phyloP scores from a whole-genome alignment of 371 early-diverging fungal genomes.

The Mucor saturninus region DNA sequence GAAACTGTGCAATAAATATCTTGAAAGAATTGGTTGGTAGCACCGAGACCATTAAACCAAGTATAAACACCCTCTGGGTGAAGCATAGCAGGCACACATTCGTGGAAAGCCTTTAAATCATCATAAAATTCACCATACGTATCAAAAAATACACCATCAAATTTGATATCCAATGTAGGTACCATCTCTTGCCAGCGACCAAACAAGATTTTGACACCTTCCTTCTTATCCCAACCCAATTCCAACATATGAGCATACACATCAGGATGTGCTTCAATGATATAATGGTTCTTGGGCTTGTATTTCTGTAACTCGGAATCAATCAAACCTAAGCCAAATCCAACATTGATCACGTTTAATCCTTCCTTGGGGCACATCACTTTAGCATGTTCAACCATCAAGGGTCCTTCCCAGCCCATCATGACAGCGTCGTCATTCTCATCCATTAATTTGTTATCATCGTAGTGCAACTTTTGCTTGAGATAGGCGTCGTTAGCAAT shows the following conservation, averaged over 20 bases:
- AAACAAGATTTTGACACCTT: constrained; percentile 84
- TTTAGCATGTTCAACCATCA: constrained; percentile 90
- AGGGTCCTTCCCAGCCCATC: constrained; percentile 98
- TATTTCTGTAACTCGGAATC: constrained; percentile 82
- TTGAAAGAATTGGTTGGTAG: constrained; percentile 93
- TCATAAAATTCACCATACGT: constrained; percentile 94
- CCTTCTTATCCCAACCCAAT: constrained; percentile 85
- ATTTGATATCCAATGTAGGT: constrained; percentile 68
- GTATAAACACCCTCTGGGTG: constrained; percentile 83
- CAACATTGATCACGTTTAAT: constrained; percentile 77
- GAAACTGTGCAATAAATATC: constrained; percentile 91
- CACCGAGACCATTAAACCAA: constrained; percentile 95
- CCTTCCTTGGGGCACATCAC: constrained; percentile 76
- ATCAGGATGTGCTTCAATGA: constrained; percentile 97
- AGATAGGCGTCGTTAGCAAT: constrained; percentile 82
- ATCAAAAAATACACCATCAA: constrained; percentile 93
- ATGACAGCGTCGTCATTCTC: constrained; percentile 91
- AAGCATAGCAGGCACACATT: constrained; percentile 79
- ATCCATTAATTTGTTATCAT: constrained; percentile 81
- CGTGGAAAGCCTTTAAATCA: constrained; percentile 87
- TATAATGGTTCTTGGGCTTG: constrained; percentile 78
- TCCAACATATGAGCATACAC: constrained; percentile 88
- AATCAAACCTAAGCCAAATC: constrained; percentile 94
- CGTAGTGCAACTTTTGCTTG: constrained; percentile 74
- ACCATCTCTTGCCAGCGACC: constrained; percentile 95